Conservation (phyloP, 495 filamentous ascomycete species). For the Neurospora tetrasperma region DNA sequence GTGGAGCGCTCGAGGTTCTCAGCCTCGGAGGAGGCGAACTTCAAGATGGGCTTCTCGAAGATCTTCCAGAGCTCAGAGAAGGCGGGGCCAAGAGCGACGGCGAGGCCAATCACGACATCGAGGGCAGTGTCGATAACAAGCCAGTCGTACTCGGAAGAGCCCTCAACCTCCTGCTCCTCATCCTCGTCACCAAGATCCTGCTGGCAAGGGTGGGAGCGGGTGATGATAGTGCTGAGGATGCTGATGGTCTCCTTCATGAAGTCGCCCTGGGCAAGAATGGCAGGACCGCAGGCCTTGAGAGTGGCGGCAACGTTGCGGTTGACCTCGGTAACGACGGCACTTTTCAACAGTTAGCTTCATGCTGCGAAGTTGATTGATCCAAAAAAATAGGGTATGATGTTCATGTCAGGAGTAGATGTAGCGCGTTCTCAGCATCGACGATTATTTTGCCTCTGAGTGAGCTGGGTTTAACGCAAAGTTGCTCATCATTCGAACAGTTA, state of each 20-base stretch:
- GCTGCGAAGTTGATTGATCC: not conserved
- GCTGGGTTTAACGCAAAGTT: conserved; percentile 90
- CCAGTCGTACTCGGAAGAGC: conserved; percentile 95
- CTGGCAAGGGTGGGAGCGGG: conserved; percentile 85
- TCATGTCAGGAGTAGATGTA: conserved; percentile 26
- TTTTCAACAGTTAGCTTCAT: conserved; percentile 40
- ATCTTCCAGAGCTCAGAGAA: conserved; percentile 87
- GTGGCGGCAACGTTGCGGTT: conserved; percentile 91
- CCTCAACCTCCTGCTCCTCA: conserved; percentile 53
- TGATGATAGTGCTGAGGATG: conserved; percentile 67
- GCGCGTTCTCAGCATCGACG: conserved; percentile 89
- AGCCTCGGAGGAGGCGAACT: conserved; percentile 66
- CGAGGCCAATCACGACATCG: conserved; percentile 75
- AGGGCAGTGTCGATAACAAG: conserved; percentile 87
- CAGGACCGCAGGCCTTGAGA: conserved; percentile 82
- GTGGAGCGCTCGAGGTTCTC: conserved; percentile 80
- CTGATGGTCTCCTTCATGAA: conserved; percentile 48
- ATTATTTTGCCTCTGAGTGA: conserved; percentile 84
- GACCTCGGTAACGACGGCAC: conserved; percentile 84
- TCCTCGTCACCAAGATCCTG: conserved; percentile 74
- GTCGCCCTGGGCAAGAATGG: conserved; percentile 63
- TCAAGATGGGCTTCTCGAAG: conserved; percentile 81
- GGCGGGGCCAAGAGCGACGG: conserved; percentile 67
- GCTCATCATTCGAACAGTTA: conserved; percentile 64
- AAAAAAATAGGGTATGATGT: conserved; percentile 3